Conservation (phyloP, 2,329 filamentous ascomycete genomes). For the Metarhizium robertsii region DNA sequence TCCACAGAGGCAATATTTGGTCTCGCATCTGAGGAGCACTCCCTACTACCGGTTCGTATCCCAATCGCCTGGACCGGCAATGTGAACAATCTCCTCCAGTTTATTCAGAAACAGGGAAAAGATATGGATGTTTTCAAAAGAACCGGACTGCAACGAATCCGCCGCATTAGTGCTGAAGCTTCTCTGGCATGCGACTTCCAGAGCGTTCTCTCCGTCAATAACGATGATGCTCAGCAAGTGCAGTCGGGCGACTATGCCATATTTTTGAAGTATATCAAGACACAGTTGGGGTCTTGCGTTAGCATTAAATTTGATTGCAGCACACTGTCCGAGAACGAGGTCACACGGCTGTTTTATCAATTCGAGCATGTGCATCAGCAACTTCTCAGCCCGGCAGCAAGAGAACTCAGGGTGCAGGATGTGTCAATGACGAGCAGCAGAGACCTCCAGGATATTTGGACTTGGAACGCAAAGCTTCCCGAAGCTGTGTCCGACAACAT, state of each 20-base stretch:
- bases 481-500: neutral
- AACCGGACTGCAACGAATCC: conserved; percentile 19
- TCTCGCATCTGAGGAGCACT: neutral
- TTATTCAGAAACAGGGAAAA: conserved; percentile 13
- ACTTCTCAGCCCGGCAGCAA: neutral
- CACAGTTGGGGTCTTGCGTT: neutral
- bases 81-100: conserved; percentile 3
- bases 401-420: neutral
- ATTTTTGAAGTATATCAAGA: neutral
- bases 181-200: conserved; percentile 8
- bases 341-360: neutral
- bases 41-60: conserved; percentile 10
- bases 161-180: conserved; percentile 5
- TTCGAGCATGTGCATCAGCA: neutral
- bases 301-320: neutral
- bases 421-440: neutral
- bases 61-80: conserved; percentile 3
- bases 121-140: conserved; percentile 16
- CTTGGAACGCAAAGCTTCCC: neutral
- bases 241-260: neutral
- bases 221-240: neutral
- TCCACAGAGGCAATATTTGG: neutral
- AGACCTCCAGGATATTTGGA: neutral
- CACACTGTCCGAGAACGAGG: neutral
- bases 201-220: conserved; percentile 3